These are phyloP conservation scores for Suhomyces bolitotheri DNA, from an alignment of 1,139 yeast species.

Conservation along the genomic window DNA sequence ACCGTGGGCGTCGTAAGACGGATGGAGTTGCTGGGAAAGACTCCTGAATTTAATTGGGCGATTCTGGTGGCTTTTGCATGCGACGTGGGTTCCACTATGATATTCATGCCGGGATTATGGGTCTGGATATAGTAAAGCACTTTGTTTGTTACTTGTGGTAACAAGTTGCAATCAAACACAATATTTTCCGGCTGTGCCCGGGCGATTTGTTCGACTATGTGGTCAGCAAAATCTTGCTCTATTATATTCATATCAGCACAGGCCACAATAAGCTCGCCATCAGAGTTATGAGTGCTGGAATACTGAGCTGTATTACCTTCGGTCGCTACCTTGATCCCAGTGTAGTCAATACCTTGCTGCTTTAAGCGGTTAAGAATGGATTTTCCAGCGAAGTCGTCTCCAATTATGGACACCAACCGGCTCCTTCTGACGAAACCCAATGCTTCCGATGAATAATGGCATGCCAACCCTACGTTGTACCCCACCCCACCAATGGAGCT, in stretches of 20 bases:
- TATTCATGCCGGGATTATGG: slow-evolving; percentile 20
- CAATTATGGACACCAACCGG: slow-evolving; percentile 61
- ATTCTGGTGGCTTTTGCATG: slow-evolving; percentile 54
- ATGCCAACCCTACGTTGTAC: slow-evolving; percentile 68
- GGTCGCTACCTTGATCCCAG: slow-evolving; percentile 38
- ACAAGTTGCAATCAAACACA: slow-evolving; percentile 70
- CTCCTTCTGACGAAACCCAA: slow-evolving; percentile 6
- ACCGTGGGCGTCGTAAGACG: slow-evolving; percentile 67
- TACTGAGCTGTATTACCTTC: slow-evolving; percentile 62
- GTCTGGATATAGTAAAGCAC: slow-evolving; percentile 32
- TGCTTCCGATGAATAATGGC: slow-evolving; percentile 23
- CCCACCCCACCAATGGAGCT: slow-evolving; percentile 84
- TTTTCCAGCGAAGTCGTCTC: slow-evolving; percentile 56
- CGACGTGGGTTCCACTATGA: slow-evolving; percentile 79
- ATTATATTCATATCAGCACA: slow-evolving; percentile 82
- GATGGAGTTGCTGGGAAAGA: slow-evolving; percentile 36
- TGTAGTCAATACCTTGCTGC: slow-evolving; percentile 31
- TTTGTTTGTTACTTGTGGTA: slow-evolving; percentile 38
- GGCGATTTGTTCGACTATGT: slow-evolving; percentile 38
- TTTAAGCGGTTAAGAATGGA: slow-evolving; percentile 34
- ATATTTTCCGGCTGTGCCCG: slow-evolving; percentile 43
- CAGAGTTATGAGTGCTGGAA: slow-evolving; percentile 59
- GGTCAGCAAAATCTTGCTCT: slow-evolving; percentile 45
- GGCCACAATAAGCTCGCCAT: slow-evolving; percentile 70
- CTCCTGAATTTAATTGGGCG: slow-evolving; percentile 23